Conservation (phyloP, 1,284 basidiomycete genomes). For the Meira nashicola region DNA sequence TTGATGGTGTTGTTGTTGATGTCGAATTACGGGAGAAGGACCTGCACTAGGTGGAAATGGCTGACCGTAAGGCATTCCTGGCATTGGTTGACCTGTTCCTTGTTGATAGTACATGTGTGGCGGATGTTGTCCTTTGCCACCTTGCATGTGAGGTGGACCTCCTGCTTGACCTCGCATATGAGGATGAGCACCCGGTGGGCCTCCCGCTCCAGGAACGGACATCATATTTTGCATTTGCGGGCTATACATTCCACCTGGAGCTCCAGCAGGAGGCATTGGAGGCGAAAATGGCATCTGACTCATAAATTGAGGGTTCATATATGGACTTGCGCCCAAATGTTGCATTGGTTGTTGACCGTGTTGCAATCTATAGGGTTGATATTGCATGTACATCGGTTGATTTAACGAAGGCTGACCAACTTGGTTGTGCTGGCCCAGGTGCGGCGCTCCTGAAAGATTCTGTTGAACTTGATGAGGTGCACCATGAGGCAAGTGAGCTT, state of each 20-base stretch:
- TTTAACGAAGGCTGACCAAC: constrained; percentile 17
- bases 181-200: constrained; percentile 1
- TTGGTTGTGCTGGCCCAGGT: constrained; percentile 21
- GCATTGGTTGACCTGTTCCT: background rate
- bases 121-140: constrained; percentile 5
- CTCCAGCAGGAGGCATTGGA: constrained; percentile 30
- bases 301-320: constrained; percentile 33
- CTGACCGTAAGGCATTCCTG: background rate
- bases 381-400: constrained; percentile 21
- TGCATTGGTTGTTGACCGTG: constrained; percentile 23
- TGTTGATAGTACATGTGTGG: constrained; percentile 10
- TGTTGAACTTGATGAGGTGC: too few relatives aligned
- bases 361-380: constrained; percentile 28
- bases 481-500: background rate
- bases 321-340: constrained; percentile 21
- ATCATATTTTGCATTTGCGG: constrained; percentile 37
- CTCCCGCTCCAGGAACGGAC: background rate
- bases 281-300: constrained; percentile 38
- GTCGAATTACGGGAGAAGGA: constrained; percentile 5
- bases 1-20: constrained; percentile 1
- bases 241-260: constrained; percentile 28
- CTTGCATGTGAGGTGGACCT: constrained; percentile 3
- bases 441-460: constrained; percentile 9
- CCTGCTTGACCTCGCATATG: constrained; percentile 3
- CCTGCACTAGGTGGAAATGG: constrained; percentile 9